Evolutionary conservation across 345 rosid genomes (phyloP), one percentile per base, ranked within the genome.

Genomic region (Hibiscus syriacus): DNA sequence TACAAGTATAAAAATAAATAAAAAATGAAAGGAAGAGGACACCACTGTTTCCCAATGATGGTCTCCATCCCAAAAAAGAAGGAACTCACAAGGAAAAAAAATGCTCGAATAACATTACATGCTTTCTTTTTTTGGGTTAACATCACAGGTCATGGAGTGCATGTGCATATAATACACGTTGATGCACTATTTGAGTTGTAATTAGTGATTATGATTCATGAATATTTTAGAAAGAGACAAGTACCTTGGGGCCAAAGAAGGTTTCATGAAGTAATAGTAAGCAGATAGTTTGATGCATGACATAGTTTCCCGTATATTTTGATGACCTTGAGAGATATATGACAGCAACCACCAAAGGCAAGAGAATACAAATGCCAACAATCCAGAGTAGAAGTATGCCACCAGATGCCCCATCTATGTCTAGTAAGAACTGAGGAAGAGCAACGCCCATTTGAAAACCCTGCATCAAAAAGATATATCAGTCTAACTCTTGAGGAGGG

Each of bases 231-330:
- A 61, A 73, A 39, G 50, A 64, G 58, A 45, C 6, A 36, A 48
- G 71, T 81, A 94, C 99, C 96, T 92, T 63, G 99, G 98, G 67
- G 99, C 99, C 80, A 94, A 77, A 74, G 98, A 94, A 32, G 99
- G 93, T 72, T 94, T 94, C 99, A n/a, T n/a, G n/a, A n/a, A n/a
- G n/a, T n/a, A n/a, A n/a, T n/a, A n/a, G n/a, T n/a, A n/a, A n/a
- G n/a, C n/a, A n/a, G n/a, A n/a, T n/a, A n/a, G n/a, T n/a, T n/a
- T n/a, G n/a, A n/a, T n/a, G n/a, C n/a, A n/a, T n/a, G n/a, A n/a
- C n/a, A n/a, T n/a, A n/a, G n/a, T n/a, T n/a, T n/a, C n/a, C n/a
- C n/a, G n/a, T n/a, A n/a, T n/a, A n/a, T n/a, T n/a, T n/a, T n/a
- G n/a, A n/a, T n/a, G n/a, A n/a, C n/a, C n/a, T n/a, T n/a, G n/a